phyloP scores from a whole-genome alignment of 1,284 basidiomycete genomes.

The Phlebopus sp. region DNA sequence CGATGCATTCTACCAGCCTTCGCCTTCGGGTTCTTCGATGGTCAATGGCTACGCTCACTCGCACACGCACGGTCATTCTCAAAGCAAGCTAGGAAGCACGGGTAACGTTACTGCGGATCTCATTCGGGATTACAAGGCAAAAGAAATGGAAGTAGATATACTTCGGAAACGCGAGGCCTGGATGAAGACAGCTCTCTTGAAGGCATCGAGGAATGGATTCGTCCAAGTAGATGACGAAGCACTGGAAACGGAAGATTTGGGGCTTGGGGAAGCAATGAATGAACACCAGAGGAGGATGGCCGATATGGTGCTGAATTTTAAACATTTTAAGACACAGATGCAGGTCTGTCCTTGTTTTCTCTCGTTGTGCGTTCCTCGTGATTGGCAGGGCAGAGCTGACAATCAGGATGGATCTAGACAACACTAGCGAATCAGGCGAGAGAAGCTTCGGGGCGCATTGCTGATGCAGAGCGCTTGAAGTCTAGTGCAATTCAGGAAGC shows the following conservation, averaged over 20 bases:
- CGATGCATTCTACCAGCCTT: slow-evolving; percentile 58
- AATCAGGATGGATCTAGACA: slow-evolving; percentile 42
- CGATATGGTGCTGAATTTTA: slow-evolving; percentile 80
- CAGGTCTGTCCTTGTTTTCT: slow-evolving; percentile 58
- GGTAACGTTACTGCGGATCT: slow-evolving; percentile 73
- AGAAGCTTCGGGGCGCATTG: slow-evolving; percentile 72
- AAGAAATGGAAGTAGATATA: slow-evolving; percentile 78
- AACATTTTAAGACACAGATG: slow-evolving; percentile 85
- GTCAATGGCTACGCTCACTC: slow-evolving; percentile 29
- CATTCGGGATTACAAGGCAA: slow-evolving; percentile 73
- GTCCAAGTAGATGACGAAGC: slow-evolving; percentile 56
- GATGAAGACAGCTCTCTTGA: slow-evolving; percentile 80
- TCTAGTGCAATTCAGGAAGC: slow-evolving; percentile 89
- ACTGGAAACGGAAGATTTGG: slow-evolving; percentile 37
- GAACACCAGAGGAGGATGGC: slow-evolving; percentile 50
- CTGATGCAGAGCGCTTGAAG: slow-evolving; percentile 80
- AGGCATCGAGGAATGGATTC: slow-evolving; percentile 82
- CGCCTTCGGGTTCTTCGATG: slow-evolving; percentile 49
- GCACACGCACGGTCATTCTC: slow-evolving; percentile 23
- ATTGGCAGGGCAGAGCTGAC: slow-evolving; percentile 12
- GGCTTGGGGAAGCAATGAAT: slow-evolving; percentile 34
- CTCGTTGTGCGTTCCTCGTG: slow-evolving; percentile 6
- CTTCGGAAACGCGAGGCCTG: slow-evolving; percentile 80
- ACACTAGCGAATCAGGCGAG: slow-evolving; percentile 74
- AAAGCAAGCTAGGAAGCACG: slow-evolving; percentile 52